phyloP scores from a whole-genome alignment of 805 yeast genomes.

The Metschnikowia lochheadii region DNA sequence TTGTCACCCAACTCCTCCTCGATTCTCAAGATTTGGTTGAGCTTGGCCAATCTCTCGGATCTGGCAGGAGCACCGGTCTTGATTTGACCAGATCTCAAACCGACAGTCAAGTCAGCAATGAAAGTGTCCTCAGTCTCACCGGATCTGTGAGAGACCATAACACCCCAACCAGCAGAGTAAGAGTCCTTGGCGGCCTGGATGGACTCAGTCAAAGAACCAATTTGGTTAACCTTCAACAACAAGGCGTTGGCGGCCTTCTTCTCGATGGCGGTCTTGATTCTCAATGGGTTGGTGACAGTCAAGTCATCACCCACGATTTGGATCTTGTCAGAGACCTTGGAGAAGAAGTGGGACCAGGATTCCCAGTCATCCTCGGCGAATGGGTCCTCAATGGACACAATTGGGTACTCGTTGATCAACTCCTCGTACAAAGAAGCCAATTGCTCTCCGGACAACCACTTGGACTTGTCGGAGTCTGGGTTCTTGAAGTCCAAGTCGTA shows the following conservation, averaged over 20 bases:
- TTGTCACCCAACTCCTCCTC: conserved; percentile 98
- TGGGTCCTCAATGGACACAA: conserved; percentile 98
- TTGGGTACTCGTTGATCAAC: conserved; percentile 88
- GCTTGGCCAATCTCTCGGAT: conserved; percentile 98
- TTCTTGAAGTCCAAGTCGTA: conserved; percentile 99
- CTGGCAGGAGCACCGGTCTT: conserved; percentile 99
- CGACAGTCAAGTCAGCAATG: conserved; percentile 97
- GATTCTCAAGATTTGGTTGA: conserved; percentile 96
- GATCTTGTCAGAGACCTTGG: conserved; percentile 58
- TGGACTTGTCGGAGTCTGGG: conserved; percentile 84
- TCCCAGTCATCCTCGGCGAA: conserved; percentile 99
- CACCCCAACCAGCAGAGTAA: conserved; percentile 97
- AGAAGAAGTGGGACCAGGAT: conserved; percentile 88
- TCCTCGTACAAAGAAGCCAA: conserved; percentile 79
- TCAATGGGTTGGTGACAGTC: conserved; percentile 95
- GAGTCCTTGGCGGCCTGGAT: conserved; percentile 96
- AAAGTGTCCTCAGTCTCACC: conserved; percentile 99
- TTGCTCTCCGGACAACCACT: conserved; percentile 87
- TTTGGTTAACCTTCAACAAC: conserved; percentile 97
- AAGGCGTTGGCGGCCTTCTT: conserved; percentile 93
- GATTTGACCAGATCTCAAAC: conserved; percentile 97
- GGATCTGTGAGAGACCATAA: conserved; percentile 99
- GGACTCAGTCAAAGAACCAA: conserved; percentile 94
- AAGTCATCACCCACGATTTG: conserved; percentile 98
- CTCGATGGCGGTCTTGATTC: conserved; percentile 94